phyloP scores from a whole-genome alignment of 208 protist species.

The Vickermania spadyakhi region DNA sequence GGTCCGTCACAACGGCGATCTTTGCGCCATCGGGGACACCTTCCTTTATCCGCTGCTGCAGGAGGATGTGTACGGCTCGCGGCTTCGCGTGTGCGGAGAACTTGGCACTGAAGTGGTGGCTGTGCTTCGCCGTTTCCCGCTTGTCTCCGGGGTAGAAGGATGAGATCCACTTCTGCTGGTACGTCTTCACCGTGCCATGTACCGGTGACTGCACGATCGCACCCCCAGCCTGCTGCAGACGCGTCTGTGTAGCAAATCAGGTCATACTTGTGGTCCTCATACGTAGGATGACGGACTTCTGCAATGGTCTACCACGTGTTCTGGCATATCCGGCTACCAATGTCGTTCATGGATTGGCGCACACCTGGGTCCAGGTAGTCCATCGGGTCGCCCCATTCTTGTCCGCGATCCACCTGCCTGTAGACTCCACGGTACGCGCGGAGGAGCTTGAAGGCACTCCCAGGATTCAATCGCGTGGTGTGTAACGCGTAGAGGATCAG shows the following conservation, averaged over 20 bases:
- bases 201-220: neutral
- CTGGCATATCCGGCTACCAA: neutral
- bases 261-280: neutral
- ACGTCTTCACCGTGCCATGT: neutral
- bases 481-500: conserved; percentile 1
- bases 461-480: conserved; percentile 1
- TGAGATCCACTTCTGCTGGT: conserved; percentile 2
- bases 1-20: conserved; percentile 1
- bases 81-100: neutral
- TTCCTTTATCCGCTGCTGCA: neutral
- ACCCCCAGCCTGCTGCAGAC: conserved; percentile 1
- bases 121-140: neutral
- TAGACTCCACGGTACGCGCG: conserved; percentile 2
- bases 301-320: conserved; percentile 1
- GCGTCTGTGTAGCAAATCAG: neutral
- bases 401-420: neutral
- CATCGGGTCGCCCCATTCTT: neutral
- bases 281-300: neutral
- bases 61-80: conserved; percentile 2
- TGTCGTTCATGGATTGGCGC: neutral
- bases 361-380: conserved; percentile 1
- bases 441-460: neutral
- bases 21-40: neutral
- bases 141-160: neutral
- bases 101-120: neutral